Conservation (phyloP, 176 grass and related monocot species). For the Juncus effusus region DNA sequence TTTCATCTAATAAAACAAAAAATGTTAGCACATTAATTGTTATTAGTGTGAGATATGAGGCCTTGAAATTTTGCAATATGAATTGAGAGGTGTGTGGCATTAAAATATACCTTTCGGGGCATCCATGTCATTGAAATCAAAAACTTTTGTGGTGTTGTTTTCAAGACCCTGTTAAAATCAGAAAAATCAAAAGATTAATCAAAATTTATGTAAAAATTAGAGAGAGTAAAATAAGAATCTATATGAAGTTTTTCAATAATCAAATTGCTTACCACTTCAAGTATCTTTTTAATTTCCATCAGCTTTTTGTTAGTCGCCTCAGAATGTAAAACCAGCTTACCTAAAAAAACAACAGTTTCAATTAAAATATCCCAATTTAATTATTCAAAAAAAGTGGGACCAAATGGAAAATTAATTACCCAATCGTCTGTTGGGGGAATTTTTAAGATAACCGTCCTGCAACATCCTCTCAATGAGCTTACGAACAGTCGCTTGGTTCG, state of each 20-base stretch:
- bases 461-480: slow-evolving; percentile 95
- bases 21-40: too few relatives aligned
- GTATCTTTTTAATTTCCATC: slow-evolving; percentile 64
- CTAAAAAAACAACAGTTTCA: slow-evolving; percentile 36
- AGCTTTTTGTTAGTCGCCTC: slow-evolving; percentile 72
- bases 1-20: slow-evolving; percentile 37
- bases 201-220: not conserved
- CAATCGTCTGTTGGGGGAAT: slow-evolving; percentile 66
- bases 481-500: slow-evolving; percentile 52
- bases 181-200: not conserved
- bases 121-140: slow-evolving; percentile 41
- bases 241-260: slow-evolving; percentile 38
- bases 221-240: not conserved
- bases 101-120: slow-evolving; percentile 33
- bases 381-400: too few relatives aligned
- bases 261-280: slow-evolving; percentile 43
- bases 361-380: slow-evolving; percentile 15
- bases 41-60: too few relatives aligned
- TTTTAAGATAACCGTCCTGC: slow-evolving; percentile 86
- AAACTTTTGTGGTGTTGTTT: slow-evolving; percentile 34
- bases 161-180: slow-evolving; percentile 42
- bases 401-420: slow-evolving; percentile 37
- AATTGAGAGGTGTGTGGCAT: too few relatives aligned
- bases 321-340: slow-evolving; percentile 85
- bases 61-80: too few relatives aligned